A percentile compares a stretch with the other conserved stretches of the same genome.
These are phyloP conservation scores for Mimosa pudica DNA, from an alignment of 306 rosid genomes.

Conservation along the genomic window DNA sequence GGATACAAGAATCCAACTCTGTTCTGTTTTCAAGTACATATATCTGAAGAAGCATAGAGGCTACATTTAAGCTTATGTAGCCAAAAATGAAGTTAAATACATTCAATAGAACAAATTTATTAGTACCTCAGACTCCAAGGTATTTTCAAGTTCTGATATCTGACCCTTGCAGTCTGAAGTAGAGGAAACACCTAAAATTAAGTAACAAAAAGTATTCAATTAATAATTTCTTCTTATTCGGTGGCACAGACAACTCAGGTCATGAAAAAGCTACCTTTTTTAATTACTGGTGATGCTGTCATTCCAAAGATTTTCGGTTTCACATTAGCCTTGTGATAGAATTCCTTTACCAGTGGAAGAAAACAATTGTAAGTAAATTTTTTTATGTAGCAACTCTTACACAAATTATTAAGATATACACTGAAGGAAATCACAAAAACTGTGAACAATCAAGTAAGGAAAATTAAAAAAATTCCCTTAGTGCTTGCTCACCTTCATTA, in stretches of 20 bases:
- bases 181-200: constrained; percentile 70
- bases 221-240: constrained; percentile 2
- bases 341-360: constrained; percentile 66
- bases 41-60: constrained; percentile 50
- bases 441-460: constrained; percentile 22
- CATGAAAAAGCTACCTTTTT: constrained; percentile 58
- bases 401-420: not conserved
- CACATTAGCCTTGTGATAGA: constrained; percentile 69
- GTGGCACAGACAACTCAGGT: constrained; percentile 24
- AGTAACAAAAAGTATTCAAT: constrained; percentile 21
- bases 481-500: constrained; percentile 75
- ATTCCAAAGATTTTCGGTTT: constrained; percentile 92
- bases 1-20: constrained; percentile 59
- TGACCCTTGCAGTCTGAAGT: constrained; percentile 67
- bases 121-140: constrained; percentile 76
- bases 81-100: constrained; percentile 16
- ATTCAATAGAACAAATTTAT: constrained; percentile 16
- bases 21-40: constrained; percentile 67
- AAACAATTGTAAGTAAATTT: constrained; percentile 22
- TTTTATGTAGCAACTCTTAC: not conserved
- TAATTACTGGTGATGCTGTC: constrained; percentile 89
- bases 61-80: constrained; percentile 17
- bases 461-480: constrained; percentile 4
- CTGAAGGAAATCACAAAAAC: constrained; percentile 30
- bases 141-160: constrained; percentile 73